Percentiles rank a stretch among this genome's conserved stretches.
phyloP scores from a whole-genome alignment of 202 grass and related monocot species.

The Cymbopogon flexuosus region DNA sequence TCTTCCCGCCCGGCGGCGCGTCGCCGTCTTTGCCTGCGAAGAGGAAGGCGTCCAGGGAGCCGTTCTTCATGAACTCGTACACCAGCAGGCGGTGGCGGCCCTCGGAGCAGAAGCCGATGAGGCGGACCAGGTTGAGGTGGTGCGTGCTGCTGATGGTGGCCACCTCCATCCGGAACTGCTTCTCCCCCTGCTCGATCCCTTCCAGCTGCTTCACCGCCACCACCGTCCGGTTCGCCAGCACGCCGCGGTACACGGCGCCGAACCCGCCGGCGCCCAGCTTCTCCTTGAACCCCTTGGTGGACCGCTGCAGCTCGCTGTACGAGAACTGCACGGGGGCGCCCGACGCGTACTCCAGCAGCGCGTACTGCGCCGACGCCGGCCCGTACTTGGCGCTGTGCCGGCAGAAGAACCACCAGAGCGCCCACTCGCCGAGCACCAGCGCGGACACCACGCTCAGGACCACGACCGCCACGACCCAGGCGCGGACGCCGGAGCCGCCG shows the following conservation, averaged over 20 bases:
- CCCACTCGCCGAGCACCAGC: constrained; percentile 59
- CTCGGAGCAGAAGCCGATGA: constrained; percentile 97
- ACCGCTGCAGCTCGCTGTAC: constrained; percentile 56
- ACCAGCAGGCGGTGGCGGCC: constrained; percentile 79
- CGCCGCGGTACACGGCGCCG: constrained; percentile 76
- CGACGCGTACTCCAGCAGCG: constrained; percentile 92
- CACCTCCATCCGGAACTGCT: constrained; percentile 99
- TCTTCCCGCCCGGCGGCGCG: constrained; percentile 21
- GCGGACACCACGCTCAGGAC: constrained; percentile 43
- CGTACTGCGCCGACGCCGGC: constrained; percentile 71
- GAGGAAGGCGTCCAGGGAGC: constrained; percentile 74
- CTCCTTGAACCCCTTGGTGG: constrained; percentile 87
- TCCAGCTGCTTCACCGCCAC: constrained; percentile 93
- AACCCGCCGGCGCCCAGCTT: constrained; percentile 82
- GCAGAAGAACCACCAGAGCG: constrained; percentile 80
- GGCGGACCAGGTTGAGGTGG: constrained; percentile 86
- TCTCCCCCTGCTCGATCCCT: constrained; percentile 97
- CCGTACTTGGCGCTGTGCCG: constrained; percentile 70
- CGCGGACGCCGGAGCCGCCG: constrained; percentile 32
- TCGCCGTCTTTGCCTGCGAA: constrained; percentile 28
- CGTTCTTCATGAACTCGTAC: constrained; percentile 99
- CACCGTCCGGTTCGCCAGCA: constrained; percentile 64
- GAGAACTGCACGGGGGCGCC: constrained; percentile 97
- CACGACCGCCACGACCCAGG: constrained; percentile 55
- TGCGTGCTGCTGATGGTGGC: constrained; percentile 99